phyloP scores from a whole-genome alignment of 202 grass and related monocot genomes.

The Saccharum hybrid region DNA sequence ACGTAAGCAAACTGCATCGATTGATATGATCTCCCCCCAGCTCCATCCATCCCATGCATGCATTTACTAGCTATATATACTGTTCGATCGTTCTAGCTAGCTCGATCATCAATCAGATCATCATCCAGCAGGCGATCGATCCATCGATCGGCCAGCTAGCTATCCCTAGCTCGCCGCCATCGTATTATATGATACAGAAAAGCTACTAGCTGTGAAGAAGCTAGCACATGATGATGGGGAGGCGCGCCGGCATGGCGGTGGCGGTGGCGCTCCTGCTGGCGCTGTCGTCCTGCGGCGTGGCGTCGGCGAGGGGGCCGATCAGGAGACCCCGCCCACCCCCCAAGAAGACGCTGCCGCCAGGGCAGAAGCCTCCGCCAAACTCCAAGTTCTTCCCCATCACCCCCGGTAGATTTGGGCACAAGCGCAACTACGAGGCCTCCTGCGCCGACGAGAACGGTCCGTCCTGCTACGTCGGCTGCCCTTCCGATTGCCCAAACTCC shows the following conservation, averaged over 20 bases:
- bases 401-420: background rate
- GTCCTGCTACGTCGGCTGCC: conserved; percentile 36
- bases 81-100: no score
- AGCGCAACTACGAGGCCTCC: conserved; percentile 26
- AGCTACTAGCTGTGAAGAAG: no score
- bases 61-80: no score
- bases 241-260: background rate
- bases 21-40: no score
- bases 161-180: no score
- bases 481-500: conserved; percentile 21
- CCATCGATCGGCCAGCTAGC: no score
- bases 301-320: background rate
- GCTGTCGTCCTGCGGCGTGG: background rate
- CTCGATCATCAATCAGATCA: no score
- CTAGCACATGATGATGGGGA: background rate
- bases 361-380: background rate
- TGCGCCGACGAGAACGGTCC: conserved; percentile 28
- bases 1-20: no score
- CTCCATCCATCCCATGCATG: no score
- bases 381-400: background rate
- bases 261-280: background rate
- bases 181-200: no score
- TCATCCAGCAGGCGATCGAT: background rate
- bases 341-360: background rate
- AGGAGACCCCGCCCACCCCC: no score